Base-by-base conservation (phyloP, 305 asterid species). In the Nicotiana rustica region DNA sequence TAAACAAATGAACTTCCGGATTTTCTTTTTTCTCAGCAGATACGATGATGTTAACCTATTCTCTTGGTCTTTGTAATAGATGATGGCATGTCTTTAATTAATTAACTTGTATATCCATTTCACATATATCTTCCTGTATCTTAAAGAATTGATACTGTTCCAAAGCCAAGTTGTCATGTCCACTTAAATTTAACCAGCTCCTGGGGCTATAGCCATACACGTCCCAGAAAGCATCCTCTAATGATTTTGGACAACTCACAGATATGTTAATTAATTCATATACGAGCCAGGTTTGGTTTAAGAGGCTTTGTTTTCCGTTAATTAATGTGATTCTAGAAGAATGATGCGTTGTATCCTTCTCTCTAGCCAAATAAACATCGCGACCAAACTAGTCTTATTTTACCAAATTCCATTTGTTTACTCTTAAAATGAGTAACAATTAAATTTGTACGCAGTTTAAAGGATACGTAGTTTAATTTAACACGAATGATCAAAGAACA, bases 81-180 rank as follows among this genome's bases (percentile, higher is more conserved):
- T 71, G 61, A 71, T 47, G 19, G 18, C 61, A 44, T 19, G 56
- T 44, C 38, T 59, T 18, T 6, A 71, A 13, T 18, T 6, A 71
- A 13, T 18, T 13, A 71, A 13, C 78, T 71, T 71, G 12, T 44
- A 44, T 41, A 71, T 71, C n/a, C 6, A 44, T 70, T 41, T 70
- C 6, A 25, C 3, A 41, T 18, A 6, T 44, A 70, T 70, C 78
- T 41, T 41, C 44, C 60, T 70, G 78, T 70, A 41, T 70, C 59
- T 44, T 44, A 70, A 19, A 59, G 78, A 47, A 71, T 71, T 71
- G 78, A 44, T 71, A 71, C 61, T 71, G 78, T 44, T 71, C 78
- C 36, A 12, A 44, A 41, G 13, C 1, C 36, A 19, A 71, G 41
- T 71, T 47, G 61, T 71, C 62, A 13, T 73, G 62, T 25, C 62